These are phyloP conservation scores for Dipteronia dyeriana DNA, from an alignment of 345 rosid species.

Conservation along the genomic window DNA sequence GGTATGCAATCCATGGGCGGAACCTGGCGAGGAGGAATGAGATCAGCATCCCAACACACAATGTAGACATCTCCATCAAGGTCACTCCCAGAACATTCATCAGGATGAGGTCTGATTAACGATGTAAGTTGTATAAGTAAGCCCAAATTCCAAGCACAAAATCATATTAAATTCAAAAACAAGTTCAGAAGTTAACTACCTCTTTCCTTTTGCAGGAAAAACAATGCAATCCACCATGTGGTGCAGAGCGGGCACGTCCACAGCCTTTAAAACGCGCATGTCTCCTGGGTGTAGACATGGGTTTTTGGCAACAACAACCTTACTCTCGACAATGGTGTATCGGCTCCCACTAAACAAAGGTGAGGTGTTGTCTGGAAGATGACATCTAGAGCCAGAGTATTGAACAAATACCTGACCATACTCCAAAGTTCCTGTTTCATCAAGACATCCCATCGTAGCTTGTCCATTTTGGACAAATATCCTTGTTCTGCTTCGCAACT, in stretches of 20 bases:
- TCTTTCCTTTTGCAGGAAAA: constrained; percentile 53
- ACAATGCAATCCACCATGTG: constrained; percentile 59
- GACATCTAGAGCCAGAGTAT: constrained; percentile 22
- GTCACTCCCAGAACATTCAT: constrained; percentile 56
- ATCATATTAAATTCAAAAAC: not conserved
- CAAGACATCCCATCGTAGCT: constrained; percentile 50
- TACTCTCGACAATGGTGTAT: constrained; percentile 20
- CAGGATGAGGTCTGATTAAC: constrained; percentile 40
- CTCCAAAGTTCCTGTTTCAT: constrained; percentile 41
- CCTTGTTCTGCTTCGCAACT: constrained; percentile 27
- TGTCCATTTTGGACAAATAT: constrained; percentile 24
- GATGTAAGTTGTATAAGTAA: constrained; percentile 11
- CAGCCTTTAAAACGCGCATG: constrained; percentile 42
- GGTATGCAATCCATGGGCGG: constrained; percentile 46
- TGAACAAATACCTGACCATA: constrained; percentile 55
- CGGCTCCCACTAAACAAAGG: not conserved
- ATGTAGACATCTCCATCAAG: constrained; percentile 51
- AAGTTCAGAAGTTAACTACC: constrained; percentile 25
- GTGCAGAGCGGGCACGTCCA: constrained; percentile 39
- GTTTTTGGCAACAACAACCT: constrained; percentile 44
- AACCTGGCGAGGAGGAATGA: constrained; percentile 32
- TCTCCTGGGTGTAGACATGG: constrained; percentile 59
- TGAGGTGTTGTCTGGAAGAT: not conserved
- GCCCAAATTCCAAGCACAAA: not conserved
- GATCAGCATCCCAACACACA: constrained; percentile 44